Evolutionary conservation across 2,329 filamentous ascomycete genomes (phyloP), one percentile per base, ranked within the genome.

Genomic region (Orbilia ellipsospora): DNA sequence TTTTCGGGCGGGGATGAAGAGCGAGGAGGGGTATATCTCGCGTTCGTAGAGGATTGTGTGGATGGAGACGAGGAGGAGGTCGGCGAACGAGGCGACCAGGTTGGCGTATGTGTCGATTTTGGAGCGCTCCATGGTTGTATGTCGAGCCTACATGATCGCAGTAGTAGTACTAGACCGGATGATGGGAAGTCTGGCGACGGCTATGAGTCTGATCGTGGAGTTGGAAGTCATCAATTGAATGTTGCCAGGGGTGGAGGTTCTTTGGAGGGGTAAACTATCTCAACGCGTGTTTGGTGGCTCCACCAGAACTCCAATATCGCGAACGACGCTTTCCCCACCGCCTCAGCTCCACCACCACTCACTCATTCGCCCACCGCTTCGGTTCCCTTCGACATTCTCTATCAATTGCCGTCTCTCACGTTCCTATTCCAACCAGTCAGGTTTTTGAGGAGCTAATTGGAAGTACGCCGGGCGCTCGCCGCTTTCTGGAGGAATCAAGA

Each of bases 21-120:
- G 92, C 28, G 88, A 83, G 57, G 84, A 82, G 0, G 94, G 93
- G 82, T 97, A 97, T 80, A 97, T 88, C 73, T 83, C 83, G 79
- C 94, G 91, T 80, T 95, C 89, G 84, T 90, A 94, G 78, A 97
- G 88, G 79, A 97, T 90, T 73, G 92, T 92, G 85, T 97, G 94
- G 77, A 94, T 88, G 79, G 91, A 88, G 77, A 94, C 89, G 75
- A 90, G 92, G 67, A 97, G 87, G 83, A 97, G 97, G 80, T 90
- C 88, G 77, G 87, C 88, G 83, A 96, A 94, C 61, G 89, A 88
- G 69, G 85, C 83, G 78, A 94, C 86, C 78, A 94, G 88, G 62
- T 74, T 74, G 63, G 70, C 63, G 40, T 74, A 74, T 36, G 56
- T 74, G 63, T 74, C 70, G 44, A 74, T 74, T n/a, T 61, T 50